phyloP scores from a whole-genome alignment of 2,329 filamentous ascomycete genomes.

The Ophidiomyces ophidiicola region DNA sequence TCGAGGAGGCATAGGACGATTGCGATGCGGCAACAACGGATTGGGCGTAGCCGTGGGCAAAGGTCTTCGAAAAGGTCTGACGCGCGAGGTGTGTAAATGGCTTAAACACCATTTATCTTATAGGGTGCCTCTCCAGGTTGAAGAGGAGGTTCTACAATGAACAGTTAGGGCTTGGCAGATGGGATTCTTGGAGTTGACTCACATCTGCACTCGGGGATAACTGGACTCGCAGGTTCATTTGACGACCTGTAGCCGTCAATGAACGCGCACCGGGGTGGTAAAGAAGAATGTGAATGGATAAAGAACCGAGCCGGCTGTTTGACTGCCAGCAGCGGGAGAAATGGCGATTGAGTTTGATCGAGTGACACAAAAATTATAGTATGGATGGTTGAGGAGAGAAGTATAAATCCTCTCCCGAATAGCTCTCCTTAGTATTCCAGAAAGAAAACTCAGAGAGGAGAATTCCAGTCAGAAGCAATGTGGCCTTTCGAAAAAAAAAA shows the following conservation, averaged over 20 bases:
- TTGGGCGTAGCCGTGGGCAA: constrained; percentile 96
- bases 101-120: constrained; percentile 80
- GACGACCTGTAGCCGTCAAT: constrained; percentile 80
- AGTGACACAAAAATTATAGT: no score
- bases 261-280: constrained; percentile 27
- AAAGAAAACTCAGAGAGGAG: constrained; percentile 4
- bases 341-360: neutral
- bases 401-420: neutral
- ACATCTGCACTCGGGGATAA: constrained; percentile 49
- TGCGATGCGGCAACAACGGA: constrained; percentile 93
- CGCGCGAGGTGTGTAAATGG: constrained; percentile 73
- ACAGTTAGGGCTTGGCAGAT: constrained; percentile 17
- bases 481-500: neutral
- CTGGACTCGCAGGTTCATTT: constrained; percentile 92
- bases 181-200: constrained; percentile 29
- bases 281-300: neutral
- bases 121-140: constrained; percentile 51
- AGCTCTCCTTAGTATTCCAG: constrained; percentile 3
- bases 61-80: constrained; percentile 91
- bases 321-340: neutral
- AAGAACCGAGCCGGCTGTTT: neutral
- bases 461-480: constrained; percentile 1
- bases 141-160: constrained; percentile 40
- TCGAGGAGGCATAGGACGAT: constrained; percentile 60
- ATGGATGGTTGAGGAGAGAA: no score